Evolutionary conservation across 169 alveolate genomes (phyloP), one percentile per base, ranked within the genome.

Genomic region (Cryptosporidium muris): DNA sequence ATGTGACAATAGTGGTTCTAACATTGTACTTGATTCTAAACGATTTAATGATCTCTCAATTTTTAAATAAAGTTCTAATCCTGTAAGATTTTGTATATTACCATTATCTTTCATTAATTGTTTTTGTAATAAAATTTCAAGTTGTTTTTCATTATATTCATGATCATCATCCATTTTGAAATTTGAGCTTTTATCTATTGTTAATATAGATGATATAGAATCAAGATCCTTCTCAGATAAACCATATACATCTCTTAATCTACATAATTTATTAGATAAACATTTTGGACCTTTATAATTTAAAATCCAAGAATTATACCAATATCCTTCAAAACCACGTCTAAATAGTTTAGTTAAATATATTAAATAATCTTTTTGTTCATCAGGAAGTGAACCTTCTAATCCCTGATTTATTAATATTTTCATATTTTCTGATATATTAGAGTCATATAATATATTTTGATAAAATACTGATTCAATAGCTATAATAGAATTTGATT

Each of bases 201-300:
- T 49, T 9, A 74, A 25, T 14, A 58, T 51, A 8, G 85, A 56
- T 5, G 62, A 58, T 34, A 74, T 0, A 16, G 62, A n/a, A 25
- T 60, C 60, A 43, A 58, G 36, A 62, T 74, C 85, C 37, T 58
- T 74, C 4, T 74, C 85, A 74, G 85, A 74, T 43, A 74, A 60
- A n/a, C 85, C 85, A 34, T 74, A 74, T 34, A 42, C 9, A 49
- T 74, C 47, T n/a, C 42, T n/a, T 8, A 58, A 43, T 9, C 45
- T 25, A 45, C 47, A 58, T 6, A 74, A 43, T 1, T 25, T 34
- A 2, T 12, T 34, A 47, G 85, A 63, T 34, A 36, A 60, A 4
- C 65, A 34, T 60, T 5, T 34, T 16, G 48, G 52, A 12, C 16
- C 25, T 4, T 60, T 38, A 12, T 40, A 40, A 58, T 12, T 58